Evolutionary conservation across 352 stramenopile species (phyloP), one percentile per base, ranked within the genome.

Genomic region (Pelagophyceae sp.): DNA sequence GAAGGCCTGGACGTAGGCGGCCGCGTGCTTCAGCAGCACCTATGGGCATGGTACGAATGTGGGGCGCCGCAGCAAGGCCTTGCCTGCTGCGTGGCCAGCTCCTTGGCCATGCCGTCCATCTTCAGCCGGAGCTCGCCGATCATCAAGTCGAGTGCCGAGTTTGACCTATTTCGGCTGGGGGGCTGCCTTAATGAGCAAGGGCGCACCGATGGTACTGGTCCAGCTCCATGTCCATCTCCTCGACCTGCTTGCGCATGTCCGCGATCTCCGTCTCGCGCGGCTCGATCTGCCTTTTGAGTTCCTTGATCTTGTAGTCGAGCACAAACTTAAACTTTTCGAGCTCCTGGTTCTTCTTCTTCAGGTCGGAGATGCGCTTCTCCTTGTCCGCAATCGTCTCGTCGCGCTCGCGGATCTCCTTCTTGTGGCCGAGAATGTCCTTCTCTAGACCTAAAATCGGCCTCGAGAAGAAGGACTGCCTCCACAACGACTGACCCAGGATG

Each of bases 281-380:
- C 82, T 95, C 92, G 75, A 97, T 97, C 78, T 96, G 92, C 27
- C 89, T 86, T 80, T 96, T 95, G 37, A 97, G 84, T 81, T 97
- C 92, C 79, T 97, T 96, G 81, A 97, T 97, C 82, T 97, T 97
- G 85, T 97, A 97, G 81, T 97, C 92, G 17, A 97, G 83, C 31
- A 97, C 93, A 81, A 97, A 97, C 74, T 95, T 96, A 82, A 97
- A 97, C 80, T 97, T 97, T 63, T 97, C 93, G 25, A 97, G 87
- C 81, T 97, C 91, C 74, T 97, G 92, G 76, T 97, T 97, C 81
- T 97, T 97, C 84, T 96, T 96, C 76, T 96, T 96, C 0, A 97
- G 83, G 75, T 96, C 92, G 76, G 94, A 96, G 74, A 97, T 97
- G 75, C 91, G 87, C 72, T 96, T 96, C 76, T 97, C 93, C 81